Percentiles rank a stretch among this genome's conserved stretches.
These are phyloP conservation scores for Lizonia empirigonia DNA, from an alignment of 2,329 filamentous ascomycete species.

Conservation along the genomic window DNA sequence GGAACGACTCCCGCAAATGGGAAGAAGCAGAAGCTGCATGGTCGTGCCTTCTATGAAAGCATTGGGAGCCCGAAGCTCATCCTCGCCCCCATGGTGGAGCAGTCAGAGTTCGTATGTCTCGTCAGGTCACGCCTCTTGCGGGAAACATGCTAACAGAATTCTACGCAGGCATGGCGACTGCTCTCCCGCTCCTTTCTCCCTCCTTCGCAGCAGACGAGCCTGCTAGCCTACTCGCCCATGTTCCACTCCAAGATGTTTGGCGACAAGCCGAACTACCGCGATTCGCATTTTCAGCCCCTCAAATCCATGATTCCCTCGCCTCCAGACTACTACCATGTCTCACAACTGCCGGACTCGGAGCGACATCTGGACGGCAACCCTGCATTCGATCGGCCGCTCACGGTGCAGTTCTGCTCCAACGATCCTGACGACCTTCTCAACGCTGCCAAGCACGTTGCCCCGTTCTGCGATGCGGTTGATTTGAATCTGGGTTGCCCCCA, in stretches of 20 bases:
- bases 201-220: conserved; percentile 56
- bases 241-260: conserved; percentile 88
- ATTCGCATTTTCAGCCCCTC: conserved; percentile 78
- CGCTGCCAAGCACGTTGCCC: conserved; percentile 78
- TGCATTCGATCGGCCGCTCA: conserved; percentile 80
- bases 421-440: conserved; percentile 78
- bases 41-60: conserved; percentile 91
- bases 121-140: not conserved
- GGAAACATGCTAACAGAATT: conserved; percentile 12
- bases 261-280: conserved; percentile 76
- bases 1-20: conserved; percentile 16
- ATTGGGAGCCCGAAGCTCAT: conserved; percentile 90
- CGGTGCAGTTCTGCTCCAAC: conserved; percentile 96
- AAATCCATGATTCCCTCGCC: conserved; percentile 45
- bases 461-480: conserved; percentile 93
- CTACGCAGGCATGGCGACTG: conserved; percentile 85
- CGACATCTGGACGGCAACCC: conserved; percentile 81
- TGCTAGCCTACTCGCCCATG: conserved; percentile 96
- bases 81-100: conserved; percentile 96
- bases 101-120: conserved; percentile 87
- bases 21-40: conserved; percentile 67
- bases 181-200: conserved; percentile 91
- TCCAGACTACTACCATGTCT: conserved; percentile 43
- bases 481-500: conserved; percentile 96
- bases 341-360: conserved; percentile 34